phyloP scores from a whole-genome alignment of 1,139 yeast species.

The Keqinozyma sinolaborantium region DNA sequence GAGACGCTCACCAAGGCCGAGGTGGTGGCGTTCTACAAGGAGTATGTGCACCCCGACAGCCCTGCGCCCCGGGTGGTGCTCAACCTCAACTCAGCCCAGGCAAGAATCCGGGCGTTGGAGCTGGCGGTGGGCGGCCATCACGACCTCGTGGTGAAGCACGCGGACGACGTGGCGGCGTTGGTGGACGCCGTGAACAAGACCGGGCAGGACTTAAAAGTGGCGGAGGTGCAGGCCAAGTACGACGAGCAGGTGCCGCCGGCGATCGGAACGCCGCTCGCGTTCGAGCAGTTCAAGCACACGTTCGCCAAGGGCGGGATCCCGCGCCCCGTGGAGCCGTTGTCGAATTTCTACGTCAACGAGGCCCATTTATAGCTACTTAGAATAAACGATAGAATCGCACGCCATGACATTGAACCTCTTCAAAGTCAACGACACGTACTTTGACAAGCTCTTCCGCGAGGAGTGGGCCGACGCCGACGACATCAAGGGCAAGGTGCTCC shows the following conservation, averaged over 20 bases:
- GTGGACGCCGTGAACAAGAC: slow-evolving; percentile 11
- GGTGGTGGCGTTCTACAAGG: slow-evolving; percentile 51
- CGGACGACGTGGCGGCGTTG: slow-evolving; percentile 14
- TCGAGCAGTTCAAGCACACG: slow-evolving; percentile 21
- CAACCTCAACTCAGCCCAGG: slow-evolving; percentile 63
- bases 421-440: slow-evolving; percentile 35
- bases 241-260: slow-evolving; percentile 22
- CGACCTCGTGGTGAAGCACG: slow-evolving; percentile 18
- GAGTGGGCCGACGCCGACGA: slow-evolving; percentile 11
- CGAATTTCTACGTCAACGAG: slow-evolving; percentile 29
- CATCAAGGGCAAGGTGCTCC: slow-evolving; percentile 63
- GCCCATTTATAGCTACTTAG: slow-evolving; percentile 22
- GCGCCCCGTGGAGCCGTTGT: slow-evolving; percentile 27
- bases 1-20: slow-evolving; percentile 53
- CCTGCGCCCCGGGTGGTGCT: slow-evolving; percentile 52
- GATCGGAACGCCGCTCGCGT: slow-evolving; percentile 17
- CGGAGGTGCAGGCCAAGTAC: slow-evolving; percentile 8
- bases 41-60: slow-evolving; percentile 29
- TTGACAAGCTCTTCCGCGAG: slow-evolving; percentile 30
- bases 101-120: slow-evolving; percentile 20
- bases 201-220: slow-evolving; percentile 3
- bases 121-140: slow-evolving; percentile 21
- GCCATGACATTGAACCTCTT: slow-evolving; percentile 30
- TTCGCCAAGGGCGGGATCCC: slow-evolving; percentile 28
- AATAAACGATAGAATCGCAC: background rate